Conservation (phyloP, 768 basidiomycete species). For the Tulasnella sp. region DNA sequence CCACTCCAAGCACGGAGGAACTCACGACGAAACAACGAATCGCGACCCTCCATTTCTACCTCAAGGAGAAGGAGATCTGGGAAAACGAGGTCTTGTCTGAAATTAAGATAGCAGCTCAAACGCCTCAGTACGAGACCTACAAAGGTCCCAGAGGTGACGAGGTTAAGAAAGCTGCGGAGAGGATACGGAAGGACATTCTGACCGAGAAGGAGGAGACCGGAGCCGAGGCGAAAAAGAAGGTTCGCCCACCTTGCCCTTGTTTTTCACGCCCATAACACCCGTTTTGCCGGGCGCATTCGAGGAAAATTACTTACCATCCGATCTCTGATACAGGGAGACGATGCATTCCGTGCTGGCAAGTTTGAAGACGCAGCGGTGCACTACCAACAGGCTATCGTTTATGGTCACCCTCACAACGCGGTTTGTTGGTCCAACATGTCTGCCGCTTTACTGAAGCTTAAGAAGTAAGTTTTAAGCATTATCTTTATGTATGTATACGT, state of each 20-base stretch:
- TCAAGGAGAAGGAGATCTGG: not conserved
- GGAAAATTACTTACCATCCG: not conserved
- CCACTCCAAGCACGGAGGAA: not conserved
- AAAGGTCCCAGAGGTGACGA: not conserved
- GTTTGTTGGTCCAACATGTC: constrained; percentile 12
- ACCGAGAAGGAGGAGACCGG: not conserved
- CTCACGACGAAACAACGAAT: not conserved
- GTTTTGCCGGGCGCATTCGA: not conserved
- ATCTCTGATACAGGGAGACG: not conserved
- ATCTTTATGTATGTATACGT: not conserved
- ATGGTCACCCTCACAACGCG: not conserved
- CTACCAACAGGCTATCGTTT: constrained; percentile 1
- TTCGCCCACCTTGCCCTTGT: not conserved
- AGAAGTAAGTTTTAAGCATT: not conserved
- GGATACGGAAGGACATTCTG: not conserved
- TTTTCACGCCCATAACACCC: not conserved
- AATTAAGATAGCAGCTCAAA: not conserved
- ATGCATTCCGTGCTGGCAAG: not conserved
- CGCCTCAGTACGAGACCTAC: not conserved
- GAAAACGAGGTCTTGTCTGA: not conserved
- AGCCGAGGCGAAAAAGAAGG: not conserved
- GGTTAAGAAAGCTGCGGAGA: not conserved
- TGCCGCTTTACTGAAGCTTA: not conserved
- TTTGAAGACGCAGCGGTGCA: not conserved
- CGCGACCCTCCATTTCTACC: not conserved